Conservation (phyloP, 805 yeast genomes). For the Spathaspora boniae region DNA sequence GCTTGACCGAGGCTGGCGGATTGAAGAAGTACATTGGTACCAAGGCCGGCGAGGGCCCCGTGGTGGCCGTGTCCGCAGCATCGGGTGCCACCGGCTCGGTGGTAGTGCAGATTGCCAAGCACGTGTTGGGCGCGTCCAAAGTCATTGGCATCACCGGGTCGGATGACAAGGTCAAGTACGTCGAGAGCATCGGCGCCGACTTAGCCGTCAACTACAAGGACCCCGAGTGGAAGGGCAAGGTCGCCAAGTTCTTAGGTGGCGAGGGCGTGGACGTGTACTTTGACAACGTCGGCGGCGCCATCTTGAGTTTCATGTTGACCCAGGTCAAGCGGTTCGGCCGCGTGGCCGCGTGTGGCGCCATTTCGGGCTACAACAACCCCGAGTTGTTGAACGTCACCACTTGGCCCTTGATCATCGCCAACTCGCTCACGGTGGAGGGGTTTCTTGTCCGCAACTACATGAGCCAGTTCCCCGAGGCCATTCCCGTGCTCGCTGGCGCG, state of each 20-base stretch:
- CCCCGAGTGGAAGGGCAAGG: conserved; percentile 20
- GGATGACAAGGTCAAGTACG: conserved; percentile 48
- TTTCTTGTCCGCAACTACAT: conserved; percentile 47
- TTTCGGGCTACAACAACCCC: conserved; percentile 52
- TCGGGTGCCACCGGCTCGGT: conserved; percentile 72
- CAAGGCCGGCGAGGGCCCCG: conserved; percentile 29
- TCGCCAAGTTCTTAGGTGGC: conserved; percentile 34
- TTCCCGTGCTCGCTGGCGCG: conserved; percentile 30
- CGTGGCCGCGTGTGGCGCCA: conserved; percentile 61
- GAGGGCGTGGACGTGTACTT: conserved; percentile 51
- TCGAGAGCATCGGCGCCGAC: conserved; percentile 52
- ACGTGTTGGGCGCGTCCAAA: conserved; percentile 48
- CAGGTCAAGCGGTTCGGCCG: conserved; percentile 38
- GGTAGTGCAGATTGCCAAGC: conserved; percentile 54
- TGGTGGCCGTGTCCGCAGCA: conserved; percentile 59
- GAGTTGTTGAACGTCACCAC: conserved; percentile 32
- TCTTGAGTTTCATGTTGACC: conserved; percentile 43
- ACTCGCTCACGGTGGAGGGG: conserved; percentile 52
- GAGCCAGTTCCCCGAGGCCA: conserved; percentile 35
- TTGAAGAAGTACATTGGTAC: conserved; percentile 26
- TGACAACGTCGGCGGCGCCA: conserved; percentile 65
- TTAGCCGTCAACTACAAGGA: conserved; percentile 52
- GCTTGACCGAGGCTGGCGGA: conserved; percentile 48
- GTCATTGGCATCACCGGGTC: conserved; percentile 66
- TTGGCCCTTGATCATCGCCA: conserved; percentile 44